These are phyloP conservation scores for Claviceps digitariae DNA, from an alignment of 2,329 filamentous ascomycete genomes.

Conservation along the genomic window DNA sequence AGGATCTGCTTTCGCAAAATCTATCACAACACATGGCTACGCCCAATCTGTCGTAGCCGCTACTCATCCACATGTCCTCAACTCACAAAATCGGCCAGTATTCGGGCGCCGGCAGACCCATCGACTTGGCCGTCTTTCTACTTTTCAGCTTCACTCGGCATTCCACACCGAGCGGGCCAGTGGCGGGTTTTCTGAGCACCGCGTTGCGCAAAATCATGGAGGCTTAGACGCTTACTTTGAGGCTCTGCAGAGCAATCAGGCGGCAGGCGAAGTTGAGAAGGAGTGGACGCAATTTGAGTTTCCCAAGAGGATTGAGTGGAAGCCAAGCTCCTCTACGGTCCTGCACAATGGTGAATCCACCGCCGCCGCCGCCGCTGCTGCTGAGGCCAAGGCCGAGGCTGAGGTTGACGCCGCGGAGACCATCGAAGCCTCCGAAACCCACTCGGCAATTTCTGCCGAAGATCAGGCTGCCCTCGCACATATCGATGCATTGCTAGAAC, in stretches of 20 bases:
- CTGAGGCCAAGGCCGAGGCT: slow-evolving; percentile 22
- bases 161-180: slow-evolving; percentile 50
- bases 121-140: slow-evolving; percentile 38
- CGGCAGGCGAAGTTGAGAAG: slow-evolving; percentile 46
- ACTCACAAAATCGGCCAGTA: slow-evolving; percentile 54
- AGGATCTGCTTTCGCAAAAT: slow-evolving; percentile 74
- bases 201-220: slow-evolving; percentile 40
- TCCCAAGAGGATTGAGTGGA: slow-evolving; percentile 80
- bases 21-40: slow-evolving; percentile 94
- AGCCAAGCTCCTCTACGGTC: slow-evolving; percentile 44
- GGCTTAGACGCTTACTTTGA: slow-evolving; percentile 85
- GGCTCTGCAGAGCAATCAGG: slow-evolving; percentile 71
- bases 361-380: slow-evolving; percentile 16
- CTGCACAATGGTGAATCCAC: slow-evolving; percentile 46
- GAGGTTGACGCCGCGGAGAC: slow-evolving; percentile 19
- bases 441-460: slow-evolving; percentile 28
- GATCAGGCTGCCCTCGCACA: slow-evolving; percentile 55
- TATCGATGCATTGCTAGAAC: slow-evolving; percentile 72
- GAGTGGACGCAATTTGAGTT: slow-evolving; percentile 93
- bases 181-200: slow-evolving; percentile 40
- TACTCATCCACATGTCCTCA: slow-evolving; percentile 66
- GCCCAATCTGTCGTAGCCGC: slow-evolving; percentile 95
- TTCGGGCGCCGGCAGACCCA: slow-evolving; percentile 45
- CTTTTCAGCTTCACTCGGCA: slow-evolving; percentile 58
- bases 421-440: slow-evolving; percentile 22